Conservation (phyloP, 1,284 basidiomycete genomes). For the Ganoderma lingzhi region DNA sequence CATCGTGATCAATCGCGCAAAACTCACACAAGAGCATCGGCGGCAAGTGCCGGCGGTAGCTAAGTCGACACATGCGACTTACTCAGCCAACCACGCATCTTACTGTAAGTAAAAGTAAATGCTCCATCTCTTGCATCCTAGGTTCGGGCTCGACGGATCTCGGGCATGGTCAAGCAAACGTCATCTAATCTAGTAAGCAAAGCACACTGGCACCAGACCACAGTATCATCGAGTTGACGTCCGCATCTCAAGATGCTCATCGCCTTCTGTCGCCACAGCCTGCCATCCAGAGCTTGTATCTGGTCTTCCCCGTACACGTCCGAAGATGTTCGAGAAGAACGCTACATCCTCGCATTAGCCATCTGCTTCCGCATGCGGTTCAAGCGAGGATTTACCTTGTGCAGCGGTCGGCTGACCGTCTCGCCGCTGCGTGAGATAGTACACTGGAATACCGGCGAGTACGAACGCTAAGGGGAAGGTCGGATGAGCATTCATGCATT, state of each 20-base stretch:
- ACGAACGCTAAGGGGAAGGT: constrained; percentile 61
- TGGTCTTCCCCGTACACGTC: constrained; percentile 59
- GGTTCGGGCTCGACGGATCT: neutral
- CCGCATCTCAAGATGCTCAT: constrained; percentile 73
- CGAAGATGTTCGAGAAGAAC: constrained; percentile 50
- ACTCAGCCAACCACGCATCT: constrained; percentile 18
- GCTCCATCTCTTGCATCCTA: neutral
- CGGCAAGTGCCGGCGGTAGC: constrained; percentile 27
- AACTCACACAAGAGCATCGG: constrained; percentile 24
- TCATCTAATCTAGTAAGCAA: neutral
- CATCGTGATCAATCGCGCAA: constrained; percentile 34
- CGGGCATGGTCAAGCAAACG: neutral
- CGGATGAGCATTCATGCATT: neutral
- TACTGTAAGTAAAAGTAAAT: too few species aligned
- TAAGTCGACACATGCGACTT: constrained; percentile 18
- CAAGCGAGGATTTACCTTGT: constrained; percentile 22
- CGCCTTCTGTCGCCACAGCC: constrained; percentile 75
- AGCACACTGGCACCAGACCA: neutral
- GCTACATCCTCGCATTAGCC: constrained; percentile 41
- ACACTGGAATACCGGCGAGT: constrained; percentile 82
- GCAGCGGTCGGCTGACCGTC: constrained; percentile 50
- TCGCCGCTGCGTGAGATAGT: constrained; percentile 77
- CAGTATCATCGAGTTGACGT: constrained; percentile 28
- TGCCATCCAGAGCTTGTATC: constrained; percentile 71
- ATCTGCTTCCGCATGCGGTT: constrained; percentile 13